phyloP scores from a whole-genome alignment of 306 rosid species.

The Cicer arietinum region DNA sequence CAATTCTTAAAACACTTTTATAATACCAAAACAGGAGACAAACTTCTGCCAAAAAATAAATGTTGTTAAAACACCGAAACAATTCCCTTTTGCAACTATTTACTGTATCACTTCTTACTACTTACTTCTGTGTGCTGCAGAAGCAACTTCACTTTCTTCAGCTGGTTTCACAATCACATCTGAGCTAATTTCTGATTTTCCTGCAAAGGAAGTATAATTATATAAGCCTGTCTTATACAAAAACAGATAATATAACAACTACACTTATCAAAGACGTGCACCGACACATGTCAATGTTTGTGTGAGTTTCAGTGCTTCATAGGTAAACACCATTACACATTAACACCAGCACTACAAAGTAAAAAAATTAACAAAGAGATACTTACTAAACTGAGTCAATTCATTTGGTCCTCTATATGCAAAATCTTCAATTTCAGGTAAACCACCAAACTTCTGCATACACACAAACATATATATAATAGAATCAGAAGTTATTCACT shows the following conservation, averaged over 20 bases:
- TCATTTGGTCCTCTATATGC: conserved; percentile 57
- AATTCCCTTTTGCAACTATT: conserved; percentile 9
- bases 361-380: conserved; percentile 2
- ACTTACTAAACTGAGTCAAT: conserved; percentile 53
- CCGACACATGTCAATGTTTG: too few species aligned
- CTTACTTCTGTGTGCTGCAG: conserved; percentile 32
- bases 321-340: not conserved
- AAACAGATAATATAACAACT: too few species aligned
- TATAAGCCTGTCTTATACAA: not conserved
- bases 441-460: conserved; percentile 45
- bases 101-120: not conserved
- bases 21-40: conserved; percentile 8
- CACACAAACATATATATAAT: not conserved
- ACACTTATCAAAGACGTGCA: too few species aligned
- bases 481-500: conserved; percentile 26
- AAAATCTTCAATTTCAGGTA: conserved; percentile 85
- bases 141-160: conserved; percentile 33
- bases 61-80: not conserved
- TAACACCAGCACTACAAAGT: not conserved
- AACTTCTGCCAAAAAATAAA: not conserved
- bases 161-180: conserved; percentile 10
- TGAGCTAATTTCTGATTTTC: conserved; percentile 38
- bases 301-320: too few species aligned
- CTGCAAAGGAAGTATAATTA: conserved; percentile 28
- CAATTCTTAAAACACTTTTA: conserved; percentile 20